Percentiles rank a stretch among this genome's conserved stretches.
Evolutionary conservation across 768 basidiomycete species (phyloP).

Genomic region (Strobilomyces confusus): DNA sequence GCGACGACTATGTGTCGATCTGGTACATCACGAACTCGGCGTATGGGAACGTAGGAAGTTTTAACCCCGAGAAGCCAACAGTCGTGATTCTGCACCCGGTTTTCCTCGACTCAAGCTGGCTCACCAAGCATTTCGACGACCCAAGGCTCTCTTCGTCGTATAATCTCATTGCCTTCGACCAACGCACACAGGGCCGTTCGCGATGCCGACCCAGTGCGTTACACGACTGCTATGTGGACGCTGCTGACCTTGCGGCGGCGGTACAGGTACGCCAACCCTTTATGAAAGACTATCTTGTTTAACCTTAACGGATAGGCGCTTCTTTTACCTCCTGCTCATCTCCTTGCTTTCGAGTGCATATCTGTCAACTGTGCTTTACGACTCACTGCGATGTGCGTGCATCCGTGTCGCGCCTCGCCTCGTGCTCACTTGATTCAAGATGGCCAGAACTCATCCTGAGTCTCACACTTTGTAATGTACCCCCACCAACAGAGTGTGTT

Average conservation of each 20-base stretch:
- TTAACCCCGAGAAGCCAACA: slow-evolving; percentile 62
- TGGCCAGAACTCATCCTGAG: slow-evolving; percentile 72
- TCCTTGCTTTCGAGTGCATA: slow-evolving; percentile 64
- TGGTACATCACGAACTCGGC: slow-evolving; percentile 67
- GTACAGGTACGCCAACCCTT: slow-evolving; percentile 47
- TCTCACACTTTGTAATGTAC: slow-evolving; percentile 64
- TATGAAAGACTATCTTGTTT: background rate
- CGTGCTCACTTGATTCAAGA: slow-evolving; percentile 33
- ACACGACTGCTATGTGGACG: slow-evolving; percentile 75
- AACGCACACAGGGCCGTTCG: slow-evolving; percentile 60
- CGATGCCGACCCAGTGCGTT: slow-evolving; percentile 46
- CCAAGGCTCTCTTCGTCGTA: slow-evolving; percentile 51
- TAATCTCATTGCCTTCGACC: slow-evolving; percentile 76
- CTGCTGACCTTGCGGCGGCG: slow-evolving; percentile 69
- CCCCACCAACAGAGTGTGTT: slow-evolving; percentile 62
- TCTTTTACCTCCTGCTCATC: slow-evolving; percentile 61
- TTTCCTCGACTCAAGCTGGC: slow-evolving; percentile 68
- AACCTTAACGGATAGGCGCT: slow-evolving; percentile 41
- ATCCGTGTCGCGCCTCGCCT: background rate
- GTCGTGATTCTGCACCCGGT: slow-evolving; percentile 65
- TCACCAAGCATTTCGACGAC: slow-evolving; percentile 63
- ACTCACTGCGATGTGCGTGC: slow-evolving; percentile 59
- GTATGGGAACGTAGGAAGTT: slow-evolving; percentile 57
- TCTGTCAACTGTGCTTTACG: slow-evolving; percentile 57
- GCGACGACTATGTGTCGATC: slow-evolving; percentile 65